Evolutionary conservation across 2,329 filamentous ascomycete genomes (phyloP), one percentile per base, ranked within the genome.

Genomic region (Aotearoamyces nothofagi): DNA sequence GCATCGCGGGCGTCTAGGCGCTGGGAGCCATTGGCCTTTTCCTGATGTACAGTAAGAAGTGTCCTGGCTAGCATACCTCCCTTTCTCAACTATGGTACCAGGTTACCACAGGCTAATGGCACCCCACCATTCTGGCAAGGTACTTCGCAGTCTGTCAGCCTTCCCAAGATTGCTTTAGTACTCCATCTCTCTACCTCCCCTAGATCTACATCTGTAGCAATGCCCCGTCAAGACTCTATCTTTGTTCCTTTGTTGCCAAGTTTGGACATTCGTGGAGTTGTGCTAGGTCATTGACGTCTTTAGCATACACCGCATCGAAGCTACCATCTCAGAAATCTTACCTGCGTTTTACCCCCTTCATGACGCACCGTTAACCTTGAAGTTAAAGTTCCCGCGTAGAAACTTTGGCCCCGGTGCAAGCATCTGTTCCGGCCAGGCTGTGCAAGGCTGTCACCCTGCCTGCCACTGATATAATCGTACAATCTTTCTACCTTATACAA

Each of bases 401-500:
- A 22, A n/a, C 19, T 12, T 25, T 15, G 23, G 23, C 13, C 13
- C 23, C 23, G 13, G 7, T 10, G 7, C 12, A 25, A 25, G 23
- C 23, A 25, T 25, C 23, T 25, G 13, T 25, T 25, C 13, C 12
- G 12, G 8, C 13, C 9, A 9, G 23, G 23, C 23, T 25, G 23
- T 25, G 23, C 23, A 25, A 25, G 23, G 12, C 9, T 14, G 23
- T 14, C 12, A 25, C 23, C 19, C 19, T 20, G 7, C 19, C 19
- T 20, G n/a, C n/a, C 19, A 7, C n/a, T n/a, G 19, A 20, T 20
- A 25, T 9, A 25, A 11, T 22, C n/a, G n/a, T 9, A 25, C 23
- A 25, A 25, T 14, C 23, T 9, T 8, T 8, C 7, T 14, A 12
- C 13, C 12, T 11, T 13, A 27, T 33, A 44, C 37, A 34, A 51